Conservation (phyloP, 768 basidiomycete species). For the Leccinum broughii region DNA sequence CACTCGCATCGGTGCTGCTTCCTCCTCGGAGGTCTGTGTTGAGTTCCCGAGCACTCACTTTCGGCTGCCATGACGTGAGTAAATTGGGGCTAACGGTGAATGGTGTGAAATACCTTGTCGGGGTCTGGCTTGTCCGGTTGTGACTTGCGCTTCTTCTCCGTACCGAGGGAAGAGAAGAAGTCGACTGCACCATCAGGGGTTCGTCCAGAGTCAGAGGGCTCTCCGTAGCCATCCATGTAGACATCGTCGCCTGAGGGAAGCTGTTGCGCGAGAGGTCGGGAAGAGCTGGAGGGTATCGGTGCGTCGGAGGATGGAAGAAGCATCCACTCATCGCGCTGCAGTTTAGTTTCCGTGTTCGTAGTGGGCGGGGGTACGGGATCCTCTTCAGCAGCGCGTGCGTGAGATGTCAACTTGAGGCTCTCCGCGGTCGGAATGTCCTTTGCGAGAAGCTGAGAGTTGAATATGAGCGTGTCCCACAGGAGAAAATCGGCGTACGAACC, state of each 20-base stretch:
- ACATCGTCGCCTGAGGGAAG: slow-evolving; percentile 44
- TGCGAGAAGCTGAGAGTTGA: slow-evolving; percentile 51
- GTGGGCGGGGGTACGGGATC: slow-evolving; percentile 50
- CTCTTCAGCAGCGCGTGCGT: slow-evolving; percentile 47
- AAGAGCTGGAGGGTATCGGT: slow-evolving; percentile 32
- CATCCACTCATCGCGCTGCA: slow-evolving; percentile 92
- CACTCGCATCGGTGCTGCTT: slow-evolving; percentile 40
- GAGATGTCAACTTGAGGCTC: slow-evolving; percentile 67
- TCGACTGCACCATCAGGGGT: slow-evolving; percentile 65
- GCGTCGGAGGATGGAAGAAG: slow-evolving; percentile 40
- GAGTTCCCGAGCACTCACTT: slow-evolving; percentile 61
- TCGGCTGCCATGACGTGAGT: slow-evolving; percentile 44
- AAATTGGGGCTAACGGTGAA: not conserved
- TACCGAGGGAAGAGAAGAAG: slow-evolving; percentile 89
- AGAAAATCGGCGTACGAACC: slow-evolving; percentile 43
- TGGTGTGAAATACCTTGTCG: slow-evolving; percentile 55
- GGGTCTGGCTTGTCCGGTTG: slow-evolving; percentile 60
- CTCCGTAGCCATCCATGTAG: slow-evolving; percentile 68
- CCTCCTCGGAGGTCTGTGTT: slow-evolving; percentile 57
- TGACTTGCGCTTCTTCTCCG: slow-evolving; percentile 70
- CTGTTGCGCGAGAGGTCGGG: slow-evolving; percentile 33
- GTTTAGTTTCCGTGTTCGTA: slow-evolving; percentile 45
- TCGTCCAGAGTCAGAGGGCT: slow-evolving; percentile 44
- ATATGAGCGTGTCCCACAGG: slow-evolving; percentile 5
- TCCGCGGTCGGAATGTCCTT: slow-evolving; percentile 77